Base-by-base conservation (phyloP, 441 rosid species). In the Pelargonium australe region DNA sequence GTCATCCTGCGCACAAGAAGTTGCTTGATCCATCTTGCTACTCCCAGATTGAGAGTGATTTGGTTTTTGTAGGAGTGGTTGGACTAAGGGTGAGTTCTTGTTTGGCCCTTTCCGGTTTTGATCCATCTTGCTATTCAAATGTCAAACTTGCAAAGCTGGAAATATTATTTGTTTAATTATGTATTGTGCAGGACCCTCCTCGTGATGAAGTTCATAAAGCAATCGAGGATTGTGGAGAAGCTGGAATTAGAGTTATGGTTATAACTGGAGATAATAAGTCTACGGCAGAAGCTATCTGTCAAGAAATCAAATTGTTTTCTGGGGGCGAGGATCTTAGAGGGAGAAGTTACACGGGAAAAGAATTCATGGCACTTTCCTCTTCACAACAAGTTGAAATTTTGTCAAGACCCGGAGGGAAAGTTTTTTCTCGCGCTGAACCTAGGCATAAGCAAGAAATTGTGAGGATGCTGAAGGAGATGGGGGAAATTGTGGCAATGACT, bases 371-470 rank as follows among this genome's bases (percentile, higher is more conserved):
- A 44, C 77, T 64, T 77, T 73, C 25, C 53, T 83, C 90, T 81
- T 79, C 89, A 78, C 87, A 80, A 75, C 67, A 84, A 84, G 76
- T 81, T 92, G 73, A 81, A 87, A 68, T 91, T 90, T 68, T 79
- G 71, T 67, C 25, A 17, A 16, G 16, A 16, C 23, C 61, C 2
- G 96, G 91, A 66, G 95, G 99, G 55, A 84, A 92, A 19, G 69
- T 92, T 70, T 89, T 95, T 80, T 95, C 99, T 20, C 83, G 99
- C 83, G 97, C 99, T 43, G 98, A 95, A 77, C 99, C 99, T 17
- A 86, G 83, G 77, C 99, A 95, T 80, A 95, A 92, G 74, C 99
- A 92, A 78, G 99, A 95, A 74, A 95, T 95, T 70, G 98, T 95
- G 55, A 86, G 97, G 84, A 71, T 92, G 79, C 96, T 95, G 40